phyloP scores from a whole-genome alignment of 495 filamentous ascomycete genomes.

The Neurospora sp. region DNA sequence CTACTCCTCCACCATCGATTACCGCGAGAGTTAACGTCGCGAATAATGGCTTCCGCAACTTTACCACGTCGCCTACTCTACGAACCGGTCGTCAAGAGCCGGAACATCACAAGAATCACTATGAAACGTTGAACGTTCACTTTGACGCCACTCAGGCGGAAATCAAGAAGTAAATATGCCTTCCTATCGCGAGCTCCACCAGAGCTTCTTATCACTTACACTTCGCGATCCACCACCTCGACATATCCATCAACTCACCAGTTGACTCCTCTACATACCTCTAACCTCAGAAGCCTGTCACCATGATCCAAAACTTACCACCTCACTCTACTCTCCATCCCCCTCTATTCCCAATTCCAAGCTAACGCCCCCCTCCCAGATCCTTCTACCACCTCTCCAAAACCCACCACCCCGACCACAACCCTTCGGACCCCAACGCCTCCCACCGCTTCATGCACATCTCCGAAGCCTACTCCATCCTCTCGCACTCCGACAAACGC shows the following conservation, averaged over 20 bases:
- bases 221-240: too few species aligned
- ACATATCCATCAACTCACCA: too few species aligned
- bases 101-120: constrained; percentile 46
- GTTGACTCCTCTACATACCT: too few species aligned
- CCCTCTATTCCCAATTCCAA: too few species aligned
- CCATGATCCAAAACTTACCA: too few species aligned
- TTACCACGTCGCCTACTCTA: neutral
- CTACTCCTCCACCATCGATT: neutral
- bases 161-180: constrained; percentile 66
- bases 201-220: neutral
- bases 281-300: too few species aligned
- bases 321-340: too few species aligned
- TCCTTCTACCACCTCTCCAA: constrained; percentile 93
- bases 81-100: neutral
- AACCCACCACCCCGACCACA: constrained; percentile 85
- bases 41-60: neutral
- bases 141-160: constrained; percentile 57
- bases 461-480: constrained; percentile 74
- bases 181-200: neutral
- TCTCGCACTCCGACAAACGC: constrained; percentile 62
- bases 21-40: neutral
- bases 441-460: constrained; percentile 73
- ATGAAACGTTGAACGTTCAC: constrained; percentile 70
- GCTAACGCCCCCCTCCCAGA: constrained; percentile 24
- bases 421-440: constrained; percentile 64